Evolutionary conservation across 176 grass and related monocot species (phyloP).

Genomic region (Zoysia pacifica): DNA sequence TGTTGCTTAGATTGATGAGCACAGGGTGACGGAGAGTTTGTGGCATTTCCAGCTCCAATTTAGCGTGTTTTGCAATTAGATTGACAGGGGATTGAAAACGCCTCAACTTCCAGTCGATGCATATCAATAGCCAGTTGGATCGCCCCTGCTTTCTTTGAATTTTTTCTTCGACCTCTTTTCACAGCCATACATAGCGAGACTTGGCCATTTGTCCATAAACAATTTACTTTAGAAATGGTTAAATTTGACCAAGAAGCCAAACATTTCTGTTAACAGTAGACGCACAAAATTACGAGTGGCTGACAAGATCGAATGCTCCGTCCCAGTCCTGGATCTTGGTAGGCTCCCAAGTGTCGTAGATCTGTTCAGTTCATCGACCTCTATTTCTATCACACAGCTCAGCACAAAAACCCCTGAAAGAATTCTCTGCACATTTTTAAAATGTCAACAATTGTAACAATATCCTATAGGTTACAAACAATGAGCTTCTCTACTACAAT

Average conservation of each 20-base stretch:
- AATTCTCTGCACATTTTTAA: slow-evolving; percentile 66
- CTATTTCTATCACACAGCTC: slow-evolving; percentile 14
- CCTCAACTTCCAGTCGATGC: no score
- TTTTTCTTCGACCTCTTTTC: no score
- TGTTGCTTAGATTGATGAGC: background rate
- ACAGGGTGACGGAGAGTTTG: no score
- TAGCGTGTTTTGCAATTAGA: no score
- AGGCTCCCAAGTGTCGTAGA: background rate
- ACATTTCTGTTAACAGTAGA: background rate
- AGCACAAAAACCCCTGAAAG: slow-evolving; percentile 35
- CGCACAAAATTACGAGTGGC: background rate
- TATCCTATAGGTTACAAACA: slow-evolving; percentile 60
- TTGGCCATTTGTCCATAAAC: no score
- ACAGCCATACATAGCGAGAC: no score
- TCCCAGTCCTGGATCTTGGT: background rate
- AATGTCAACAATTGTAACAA: slow-evolving; percentile 55
- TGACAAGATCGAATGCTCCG: background rate
- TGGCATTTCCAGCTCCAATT: no score
- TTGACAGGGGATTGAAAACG: no score
- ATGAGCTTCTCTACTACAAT: slow-evolving; percentile 54
- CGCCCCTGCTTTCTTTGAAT: no score
- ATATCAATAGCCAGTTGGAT: no score
- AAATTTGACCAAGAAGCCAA: no score
- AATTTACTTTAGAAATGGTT: no score
- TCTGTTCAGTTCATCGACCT: background rate